These are phyloP conservation scores for Cryptococcus deneoformans DNA, from an alignment of 1,284 basidiomycete genomes.

Conservation along the genomic window DNA sequence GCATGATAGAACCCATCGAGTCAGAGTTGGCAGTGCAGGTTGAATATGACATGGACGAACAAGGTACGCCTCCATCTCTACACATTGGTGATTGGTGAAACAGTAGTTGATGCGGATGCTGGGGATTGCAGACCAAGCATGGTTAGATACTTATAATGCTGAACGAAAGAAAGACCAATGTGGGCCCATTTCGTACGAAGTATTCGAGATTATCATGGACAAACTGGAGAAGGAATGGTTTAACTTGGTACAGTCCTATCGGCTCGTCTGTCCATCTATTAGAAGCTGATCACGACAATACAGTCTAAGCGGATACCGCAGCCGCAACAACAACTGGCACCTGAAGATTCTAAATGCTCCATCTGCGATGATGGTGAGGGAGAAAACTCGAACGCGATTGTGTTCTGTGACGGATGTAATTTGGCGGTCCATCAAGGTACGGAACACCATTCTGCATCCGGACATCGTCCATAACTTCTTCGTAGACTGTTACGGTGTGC, in stretches of 20 bases:
- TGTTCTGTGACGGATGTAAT: constrained; percentile 99
- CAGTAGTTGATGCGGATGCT: not conserved
- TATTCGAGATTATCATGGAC: constrained; percentile 97
- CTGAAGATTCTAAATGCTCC: constrained; percentile 91
- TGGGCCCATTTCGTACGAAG: constrained; percentile 73
- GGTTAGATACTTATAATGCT: constrained; percentile 82
- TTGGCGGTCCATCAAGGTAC: constrained; percentile 95
- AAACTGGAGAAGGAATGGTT: constrained; percentile 99
- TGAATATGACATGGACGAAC: constrained; percentile 99
- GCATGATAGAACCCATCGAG: constrained; percentile 76
- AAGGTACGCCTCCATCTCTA: constrained; percentile 59
- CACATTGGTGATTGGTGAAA: not conserved
- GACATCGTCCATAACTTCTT: not conserved
- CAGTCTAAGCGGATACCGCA: constrained; percentile 90
- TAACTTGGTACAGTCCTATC: constrained; percentile 64
- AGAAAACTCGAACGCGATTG: constrained; percentile 98
- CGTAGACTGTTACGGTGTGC: constrained; percentile 96
- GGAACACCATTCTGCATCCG: constrained; percentile 15
- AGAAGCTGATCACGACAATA: constrained; percentile 1
- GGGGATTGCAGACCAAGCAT: constrained; percentile 72
- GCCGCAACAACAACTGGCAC: constrained; percentile 70
- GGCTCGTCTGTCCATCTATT: not conserved
- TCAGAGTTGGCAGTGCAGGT: constrained; percentile 88
- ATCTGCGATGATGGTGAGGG: constrained; percentile 98
- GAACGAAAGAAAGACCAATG: constrained; percentile 78